Evolutionary conservation across 1,284 basidiomycete species (phyloP), one percentile per base, ranked within the genome.

Genomic region (Cerrena zonata): DNA sequence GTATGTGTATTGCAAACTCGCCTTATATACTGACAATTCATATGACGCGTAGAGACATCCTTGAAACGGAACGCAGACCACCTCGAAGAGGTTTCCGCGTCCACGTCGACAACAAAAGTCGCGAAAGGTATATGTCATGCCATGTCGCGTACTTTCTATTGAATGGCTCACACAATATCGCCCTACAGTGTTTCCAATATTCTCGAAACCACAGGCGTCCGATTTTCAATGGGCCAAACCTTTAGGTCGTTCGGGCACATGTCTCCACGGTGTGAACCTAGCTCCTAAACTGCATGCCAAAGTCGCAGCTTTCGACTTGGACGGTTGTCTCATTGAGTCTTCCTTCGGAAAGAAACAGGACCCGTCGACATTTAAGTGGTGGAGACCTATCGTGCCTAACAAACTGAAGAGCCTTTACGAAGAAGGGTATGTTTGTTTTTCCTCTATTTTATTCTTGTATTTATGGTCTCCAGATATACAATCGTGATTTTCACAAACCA

Each of bases 401-500:
- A 86, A 80, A 60, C 64, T 96, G 53, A 77, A 79, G 58, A 69
- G 80, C 52, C 68, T 83, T 1, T 70, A 79, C 49, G 67, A 77
- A 15, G 68, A 79, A 30, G 91, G 90, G 81, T 91, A 54, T 49
- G 73, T 64, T 21, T 18, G 25, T 43, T 21, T 39, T 19, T 48
- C 26, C 19, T 30, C 23, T 26, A 27, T 48, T 23, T 25, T 13
- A 47, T 27, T 58, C 58, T 62, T 7, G 58, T 58, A 38, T 37
- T 51, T 18, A 19, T 30, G 26, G n/a, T n/a, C 37, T 44, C 3
- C 53, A 90, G 89, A 13, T 88, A 80, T 64, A 74, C 89, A 5
- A 70, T 95, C 44, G 79, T 93, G 21, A 71, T 94, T 30, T 70
- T 95, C 13, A 86, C 89, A 0, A 94, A 95, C 61, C 92, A 95